Evolutionary conservation across 169 alveolate species (phyloP).

Genomic region (Eimeria zaria): DNA sequence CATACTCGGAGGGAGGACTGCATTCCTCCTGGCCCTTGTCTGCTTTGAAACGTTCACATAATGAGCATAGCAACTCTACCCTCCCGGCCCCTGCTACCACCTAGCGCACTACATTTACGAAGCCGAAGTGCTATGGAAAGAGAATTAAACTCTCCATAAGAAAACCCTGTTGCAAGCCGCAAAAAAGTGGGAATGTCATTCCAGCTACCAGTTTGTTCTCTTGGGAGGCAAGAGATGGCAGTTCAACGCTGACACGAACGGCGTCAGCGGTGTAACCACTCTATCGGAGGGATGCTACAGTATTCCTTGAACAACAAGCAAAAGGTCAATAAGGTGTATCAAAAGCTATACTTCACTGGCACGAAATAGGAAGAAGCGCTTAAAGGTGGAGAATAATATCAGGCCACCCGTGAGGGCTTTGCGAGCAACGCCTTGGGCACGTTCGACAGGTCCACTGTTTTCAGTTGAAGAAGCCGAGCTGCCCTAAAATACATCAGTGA

Average conservation of each 20-base stretch:
- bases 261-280: background rate
- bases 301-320: background rate
- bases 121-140: background rate
- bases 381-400: background rate
- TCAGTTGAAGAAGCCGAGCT: conserved; percentile 71
- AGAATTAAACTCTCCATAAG: background rate
- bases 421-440: conserved; percentile 69
- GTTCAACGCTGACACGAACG: background rate
- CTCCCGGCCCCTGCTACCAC: background rate
- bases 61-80: background rate
- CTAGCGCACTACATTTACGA: background rate
- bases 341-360: background rate
- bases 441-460: conserved; percentile 62
- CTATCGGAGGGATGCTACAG: background rate
- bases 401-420: conserved; percentile 41
- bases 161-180: background rate
- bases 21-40: background rate
- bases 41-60: background rate
- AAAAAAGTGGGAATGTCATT: background rate
- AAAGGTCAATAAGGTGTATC: background rate
- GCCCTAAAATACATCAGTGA: conserved; percentile 48
- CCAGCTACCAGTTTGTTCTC: background rate
- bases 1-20: background rate
- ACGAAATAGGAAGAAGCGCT: background rate
- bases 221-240: background rate